Conservation (phyloP, 2,329 filamentous ascomycete genomes). For the Trichoderma gracile region DNA sequence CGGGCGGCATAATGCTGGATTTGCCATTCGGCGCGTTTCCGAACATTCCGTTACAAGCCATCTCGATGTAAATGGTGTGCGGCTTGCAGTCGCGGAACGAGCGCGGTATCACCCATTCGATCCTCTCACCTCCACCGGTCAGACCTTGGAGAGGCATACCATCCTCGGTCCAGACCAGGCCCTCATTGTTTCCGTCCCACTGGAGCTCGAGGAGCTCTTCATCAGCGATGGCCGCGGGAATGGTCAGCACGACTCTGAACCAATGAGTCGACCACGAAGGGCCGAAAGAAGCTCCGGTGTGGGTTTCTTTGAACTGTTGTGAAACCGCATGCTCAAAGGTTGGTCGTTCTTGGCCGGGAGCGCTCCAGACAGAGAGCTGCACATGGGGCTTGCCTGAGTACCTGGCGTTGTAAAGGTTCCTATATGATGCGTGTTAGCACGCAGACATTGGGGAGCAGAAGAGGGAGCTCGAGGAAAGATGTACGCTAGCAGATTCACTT, state of each 20-base stretch:
- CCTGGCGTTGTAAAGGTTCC: slow-evolving; percentile 44
- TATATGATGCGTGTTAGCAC: slow-evolving; percentile 30
- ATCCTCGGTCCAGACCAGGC: slow-evolving; percentile 87
- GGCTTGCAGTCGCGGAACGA: slow-evolving; percentile 80
- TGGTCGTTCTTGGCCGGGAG: slow-evolving; percentile 75
- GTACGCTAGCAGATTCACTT: slow-evolving; percentile 71
- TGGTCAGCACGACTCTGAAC: slow-evolving; percentile 81
- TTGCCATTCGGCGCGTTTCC: slow-evolving; percentile 85
- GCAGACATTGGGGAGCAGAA: background rate
- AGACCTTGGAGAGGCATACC: slow-evolving; percentile 90
- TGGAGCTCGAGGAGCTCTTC: slow-evolving; percentile 90
- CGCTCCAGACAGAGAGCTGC: slow-evolving; percentile 82
- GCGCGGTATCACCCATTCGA: slow-evolving; percentile 87
- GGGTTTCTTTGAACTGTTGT: slow-evolving; percentile 72
- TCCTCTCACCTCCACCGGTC: slow-evolving; percentile 83
- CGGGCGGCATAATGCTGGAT: slow-evolving; percentile 77
- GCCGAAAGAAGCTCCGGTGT: slow-evolving; percentile 78
- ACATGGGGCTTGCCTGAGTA: slow-evolving; percentile 71
- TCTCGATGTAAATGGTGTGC: slow-evolving; percentile 92
- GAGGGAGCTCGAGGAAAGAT: slow-evolving; percentile 32
- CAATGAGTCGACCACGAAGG: slow-evolving; percentile 98
- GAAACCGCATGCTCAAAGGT: slow-evolving; percentile 80
- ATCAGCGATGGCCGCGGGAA: slow-evolving; percentile 70
- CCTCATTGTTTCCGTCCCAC: slow-evolving; percentile 94
- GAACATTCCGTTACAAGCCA: slow-evolving; percentile 99